Base-by-base conservation (phyloP, 345 rosid species). In the Pistacia atlantica region DNA sequence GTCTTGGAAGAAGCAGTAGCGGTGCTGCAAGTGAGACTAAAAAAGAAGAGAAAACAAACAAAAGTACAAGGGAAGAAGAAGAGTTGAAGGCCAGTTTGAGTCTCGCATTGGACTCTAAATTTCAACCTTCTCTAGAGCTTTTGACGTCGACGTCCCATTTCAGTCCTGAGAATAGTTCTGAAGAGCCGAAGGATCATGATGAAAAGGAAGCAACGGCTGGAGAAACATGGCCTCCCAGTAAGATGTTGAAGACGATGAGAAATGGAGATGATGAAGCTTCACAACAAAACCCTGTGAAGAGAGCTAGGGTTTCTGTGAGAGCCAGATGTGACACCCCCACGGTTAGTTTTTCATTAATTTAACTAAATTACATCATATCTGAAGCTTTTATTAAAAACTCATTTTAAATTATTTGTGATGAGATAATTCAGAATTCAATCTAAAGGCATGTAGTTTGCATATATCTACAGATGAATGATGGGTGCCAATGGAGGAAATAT, bases 401-500 rank as follows among this genome's bases (percentile, higher is more conserved):
- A 31, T 31, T 31, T 31, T 31, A 31, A 31, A 31, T 31, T 1
- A 31, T 31, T 31, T 31, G 33, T 12, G 69, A 64, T 31, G 69
- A 52, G 1, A 54, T 16, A 2, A 51, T 51, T 51, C 20, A 63
- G 35, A 63, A 33, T 49, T 64, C 37, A 51, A 17, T 57, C 38
- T 74, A 54, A 52, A 74, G 10, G 2, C n/a, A 6, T 31, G 11
- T 17, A 67, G 75, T 75, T 42, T 70, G 31, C 4, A 11, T 8
- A 58, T n/a, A 56, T 56, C 4, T 67, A 42, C 80, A 94, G 98
- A 91, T 94, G 95, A 91, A 88, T 46, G 98, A 94, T 85, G 98
- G 98, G 49, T 92, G 98, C 71, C 98, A 94, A 77, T 94, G 98
- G 98, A 90, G 97, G 81, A 94, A 94, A 88, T 94, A 94, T 76